Percentiles rank a stretch among this genome's conserved stretches.
Evolutionary conservation across 768 basidiomycete species (phyloP).

Genomic region (Kwoniella sp.): DNA sequence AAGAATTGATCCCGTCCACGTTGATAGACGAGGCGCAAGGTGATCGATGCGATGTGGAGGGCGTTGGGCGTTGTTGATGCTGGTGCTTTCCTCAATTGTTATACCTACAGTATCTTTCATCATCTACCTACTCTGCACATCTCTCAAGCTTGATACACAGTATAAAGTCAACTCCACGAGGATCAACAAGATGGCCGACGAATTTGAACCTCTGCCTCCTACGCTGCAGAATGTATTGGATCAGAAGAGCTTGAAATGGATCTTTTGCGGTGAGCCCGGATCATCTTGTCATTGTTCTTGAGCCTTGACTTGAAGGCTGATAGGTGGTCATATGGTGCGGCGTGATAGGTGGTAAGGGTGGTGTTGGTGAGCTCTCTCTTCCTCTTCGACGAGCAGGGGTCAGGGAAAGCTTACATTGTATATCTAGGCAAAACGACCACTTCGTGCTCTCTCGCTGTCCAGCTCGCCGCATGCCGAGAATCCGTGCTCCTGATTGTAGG

Average conservation of each 20-base stretch:
- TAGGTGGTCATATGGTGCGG: background rate
- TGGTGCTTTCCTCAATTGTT: background rate
- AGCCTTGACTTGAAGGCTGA: background rate
- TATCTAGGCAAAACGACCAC: slow-evolving; percentile 91
- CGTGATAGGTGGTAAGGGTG: slow-evolving; percentile 87
- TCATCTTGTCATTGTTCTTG: background rate
- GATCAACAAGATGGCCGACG: slow-evolving; percentile 29
- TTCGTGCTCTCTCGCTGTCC: slow-evolving; percentile 95
- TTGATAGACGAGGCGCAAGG: no score
- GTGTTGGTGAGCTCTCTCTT: slow-evolving; percentile 71
- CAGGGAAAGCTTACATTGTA: background rate
- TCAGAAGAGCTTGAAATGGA: slow-evolving; percentile 91
- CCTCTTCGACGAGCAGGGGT: no score
- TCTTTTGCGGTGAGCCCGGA: slow-evolving; percentile 84
- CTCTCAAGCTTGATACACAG: no score
- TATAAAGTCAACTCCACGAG: no score
- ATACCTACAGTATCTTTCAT: no score
- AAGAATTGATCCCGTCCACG: slow-evolving; percentile 1
- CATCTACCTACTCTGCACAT: no score
- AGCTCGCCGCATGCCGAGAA: slow-evolving; percentile 82
- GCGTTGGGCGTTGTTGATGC: background rate
- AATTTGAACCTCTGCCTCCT: slow-evolving; percentile 69
- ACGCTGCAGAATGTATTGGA: slow-evolving; percentile 94
- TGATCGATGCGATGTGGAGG: slow-evolving; percentile 1
- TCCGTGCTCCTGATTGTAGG: slow-evolving; percentile 92